Evolutionary conservation across 805 yeast species (phyloP).

Genomic region (Lipomyces orientalis): DNA sequence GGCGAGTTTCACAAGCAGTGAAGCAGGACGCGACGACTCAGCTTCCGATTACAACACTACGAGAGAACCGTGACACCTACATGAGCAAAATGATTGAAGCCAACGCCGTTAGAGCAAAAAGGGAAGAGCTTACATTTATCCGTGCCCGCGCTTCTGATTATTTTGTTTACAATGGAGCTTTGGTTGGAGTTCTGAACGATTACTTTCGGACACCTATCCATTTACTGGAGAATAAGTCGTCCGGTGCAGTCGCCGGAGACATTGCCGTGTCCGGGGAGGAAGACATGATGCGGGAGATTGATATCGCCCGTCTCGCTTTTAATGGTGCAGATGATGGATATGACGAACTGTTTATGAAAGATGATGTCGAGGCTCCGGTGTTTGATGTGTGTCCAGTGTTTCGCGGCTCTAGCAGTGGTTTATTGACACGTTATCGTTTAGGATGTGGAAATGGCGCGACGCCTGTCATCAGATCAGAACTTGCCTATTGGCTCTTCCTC

Average conservation of each 20-base stretch:
- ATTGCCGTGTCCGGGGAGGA: not conserved
- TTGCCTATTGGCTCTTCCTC: constrained; percentile 14
- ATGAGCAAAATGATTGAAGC: constrained; percentile 14
- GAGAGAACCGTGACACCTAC: constrained; percentile 18
- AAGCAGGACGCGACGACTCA: constrained; percentile 15
- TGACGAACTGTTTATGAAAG: not conserved
- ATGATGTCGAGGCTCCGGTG: not conserved
- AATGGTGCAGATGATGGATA: constrained; percentile 3
- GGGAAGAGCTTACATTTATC: not conserved
- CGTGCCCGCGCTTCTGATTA: constrained; percentile 6
- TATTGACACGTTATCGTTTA: not conserved
- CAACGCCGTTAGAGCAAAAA: not conserved
- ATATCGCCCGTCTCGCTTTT: constrained; percentile 11
- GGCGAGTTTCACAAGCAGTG: not conserved
- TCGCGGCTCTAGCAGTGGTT: not conserved
- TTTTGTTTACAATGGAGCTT: constrained; percentile 17
- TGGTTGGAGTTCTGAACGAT: not conserved
- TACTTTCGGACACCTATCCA: not conserved
- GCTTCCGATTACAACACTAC: constrained; percentile 7
- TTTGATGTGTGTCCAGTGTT: not conserved
- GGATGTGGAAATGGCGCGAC: constrained; percentile 19
- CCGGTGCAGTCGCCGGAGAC: not conserved
- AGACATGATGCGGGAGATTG: constrained; percentile 4
- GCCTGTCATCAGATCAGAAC: constrained; percentile 15
- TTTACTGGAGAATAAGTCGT: not conserved